Base-by-base conservation (phyloP, 2,329 filamentous ascomycete genomes). In the Sporothrix pseudoabietina region DNA sequence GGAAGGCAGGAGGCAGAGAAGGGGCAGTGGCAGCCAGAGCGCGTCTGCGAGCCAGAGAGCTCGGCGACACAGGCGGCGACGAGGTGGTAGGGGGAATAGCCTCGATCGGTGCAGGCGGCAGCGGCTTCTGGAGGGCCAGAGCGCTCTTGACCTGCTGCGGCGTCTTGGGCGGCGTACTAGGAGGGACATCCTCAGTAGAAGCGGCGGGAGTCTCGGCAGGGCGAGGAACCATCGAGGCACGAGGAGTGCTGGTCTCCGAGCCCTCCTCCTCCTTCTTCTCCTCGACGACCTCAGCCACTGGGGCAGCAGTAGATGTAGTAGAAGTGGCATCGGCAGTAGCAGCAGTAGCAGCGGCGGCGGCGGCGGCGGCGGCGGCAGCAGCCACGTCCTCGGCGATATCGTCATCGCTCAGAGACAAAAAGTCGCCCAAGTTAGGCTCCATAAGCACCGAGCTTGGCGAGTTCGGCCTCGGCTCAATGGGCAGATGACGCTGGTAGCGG, bases 361-460 rank as follows among this genome's bases (percentile, higher is more conserved):
- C 66, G 16, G 66, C 39, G 22, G 61, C n/a, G 35, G 19, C 61
- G 19, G 39, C 52, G 0, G 71, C 54, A 12, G 69, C 65, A 16
- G 69, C 59, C 8, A 61, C 74, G 8, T 75, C 79, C 76, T 89
- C 87, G 9, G 87, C 86, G 74, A 89, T 87, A 72, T 89, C 87
- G 41, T 89, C 87, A 74, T 89, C 87, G 73, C 83, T 86, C 6
- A 89, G 80, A 26, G 83, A 82, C 71, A 87, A 81, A 70, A 89
- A 88, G 54, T 89, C 87, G 22, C 83, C 82, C 30, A 88, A 80
- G 52, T 84, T 84, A 6, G 87, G 87, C 76, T 88, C 87, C 63
- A 81, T 80, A 4, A 88, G 81, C 1, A 83, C 81, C 1, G 80
- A 78, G 71, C 81, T 81, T 39, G 78, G 76, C 22, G 79, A 78